Base-by-base conservation (phyloP, 2,329 filamentous ascomycete species). In the Pseudofabraea citricarpa region DNA sequence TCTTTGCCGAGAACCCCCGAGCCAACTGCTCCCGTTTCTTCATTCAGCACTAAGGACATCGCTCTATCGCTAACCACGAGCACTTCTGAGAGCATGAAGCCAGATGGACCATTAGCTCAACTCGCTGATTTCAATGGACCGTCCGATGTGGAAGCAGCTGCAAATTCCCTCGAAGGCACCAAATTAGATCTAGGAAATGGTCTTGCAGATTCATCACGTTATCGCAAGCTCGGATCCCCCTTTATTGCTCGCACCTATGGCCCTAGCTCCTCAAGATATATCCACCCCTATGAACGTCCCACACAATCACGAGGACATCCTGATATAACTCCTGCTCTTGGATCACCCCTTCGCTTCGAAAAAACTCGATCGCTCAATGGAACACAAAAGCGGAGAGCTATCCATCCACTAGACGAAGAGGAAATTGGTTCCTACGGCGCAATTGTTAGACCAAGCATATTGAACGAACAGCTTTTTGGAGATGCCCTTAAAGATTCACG, bases 51-150 rank as follows among this genome's bases (percentile, higher is more conserved):
- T 9, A 71, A 74, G 31, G 80, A 83, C 49, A 81, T 85, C 71
- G 71, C 74, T 32, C 65, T 83, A 55, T 85, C 81, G 9, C 67
- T 85, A 41, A 70, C 73, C 2, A 65, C 83, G 22, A 81, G 77
- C 63, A 84, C 81, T 1, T 73, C 80, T 2, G 77, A 82, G 32
- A 73, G 73, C 2, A 85, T 85, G 81, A 75, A 83, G 52, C 75
- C 73, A 0, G 66, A 76, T 41, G 80, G 78, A 3, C 77, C 79
- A 8, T 56, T 85, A 43, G 79, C 80, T 2, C 75, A 77, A 52
- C 68, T 84, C 32, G 73, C 76, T n/a, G 65, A 65, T 42, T 74
- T 73, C 3, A 61, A 57, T 18, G 39, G 44, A 26, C n/a, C 48
- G 33, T 19, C 16, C 24, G 41, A 44, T 23, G 13, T 46, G 5